Base-by-base conservation (phyloP, 202 grass and related monocot species). In the Schoenoplectus tabernaemontani region DNA sequence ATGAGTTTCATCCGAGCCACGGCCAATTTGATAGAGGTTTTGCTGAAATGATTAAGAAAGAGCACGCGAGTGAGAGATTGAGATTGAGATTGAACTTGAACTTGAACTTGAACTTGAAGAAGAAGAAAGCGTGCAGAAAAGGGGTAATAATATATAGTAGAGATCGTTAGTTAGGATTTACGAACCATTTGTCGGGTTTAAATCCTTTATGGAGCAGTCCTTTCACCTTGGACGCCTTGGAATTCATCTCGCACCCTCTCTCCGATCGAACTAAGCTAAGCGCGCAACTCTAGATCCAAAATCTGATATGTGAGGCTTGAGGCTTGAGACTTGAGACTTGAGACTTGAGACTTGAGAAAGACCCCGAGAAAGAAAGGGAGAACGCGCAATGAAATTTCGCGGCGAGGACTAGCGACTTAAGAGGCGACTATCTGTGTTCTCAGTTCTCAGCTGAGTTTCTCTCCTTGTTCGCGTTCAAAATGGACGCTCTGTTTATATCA, bases 181-280 rank as follows among this genome's bases (percentile, higher is more conserved):
- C 79, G 67, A 38, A 98, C 96, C 96, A 99, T 77, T 96, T 99
- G 88, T 89, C 89, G 30, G 88, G 42, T 84, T 96, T 99, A 88
- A 99, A 99, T 72, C 96, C 92, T 87, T 93, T 95, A 85, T 82
- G 64, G 53, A 99, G 86, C 84, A 99, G 83, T 41, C 85, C 88
- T 57, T 90, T 92, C 24, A 99, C 74, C 87, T 87, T 97, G 68
- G 83, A 88, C 70, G 67, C 84, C 78, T 83, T 81, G 66, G 3
- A 86, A 59, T 78, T 50, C 91, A 93, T 91, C 86, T 68, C n/a
- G 59, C 72, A 64, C 16, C 28, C 12, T 63, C 30, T 24, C 9
- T 30, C 8, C 10, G 24, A 73, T 73, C 24, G 22, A 50, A n/a
- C n/a, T n/a, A n/a, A n/a, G n/a, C n/a, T n/a, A n/a, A n/a, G n/a